These are phyloP conservation scores for Pseudotsuga menziesii DNA, from an alignment of 75 land plant species.

Conservation along the genomic window DNA sequence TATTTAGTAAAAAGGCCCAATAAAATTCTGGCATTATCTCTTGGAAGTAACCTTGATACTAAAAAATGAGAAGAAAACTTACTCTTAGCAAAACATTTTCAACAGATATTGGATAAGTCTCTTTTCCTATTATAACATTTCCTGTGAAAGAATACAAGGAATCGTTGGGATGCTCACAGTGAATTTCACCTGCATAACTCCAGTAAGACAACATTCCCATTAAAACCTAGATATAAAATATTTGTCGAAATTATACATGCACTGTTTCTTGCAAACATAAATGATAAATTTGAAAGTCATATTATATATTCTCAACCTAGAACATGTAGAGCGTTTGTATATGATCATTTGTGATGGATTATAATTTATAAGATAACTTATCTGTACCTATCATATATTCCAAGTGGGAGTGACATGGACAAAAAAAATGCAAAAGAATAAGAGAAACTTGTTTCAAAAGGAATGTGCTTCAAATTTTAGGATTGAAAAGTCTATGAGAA, in stretches of 20 bases:
- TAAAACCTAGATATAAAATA: constrained; percentile 26
- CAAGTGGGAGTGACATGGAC: too few species aligned
- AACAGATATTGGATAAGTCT: constrained; percentile 36
- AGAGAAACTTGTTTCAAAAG: too few species aligned
- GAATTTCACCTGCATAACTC: constrained; percentile 27
- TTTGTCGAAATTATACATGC: constrained; percentile 13
- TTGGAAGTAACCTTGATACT: not conserved
- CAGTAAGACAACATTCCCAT: constrained; percentile 23
- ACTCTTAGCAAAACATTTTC: constrained; percentile 46
- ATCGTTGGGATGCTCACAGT: constrained; percentile 55
- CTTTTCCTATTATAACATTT: constrained; percentile 34
- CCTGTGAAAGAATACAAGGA: constrained; percentile 52
- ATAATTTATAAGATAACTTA: not conserved
- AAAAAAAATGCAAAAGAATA: too few species aligned
- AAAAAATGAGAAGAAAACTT: not conserved
- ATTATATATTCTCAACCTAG: not conserved
- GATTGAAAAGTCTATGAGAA: too few species aligned
- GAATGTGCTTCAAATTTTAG: too few species aligned
- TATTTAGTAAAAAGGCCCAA: not conserved
- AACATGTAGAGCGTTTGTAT: not conserved
- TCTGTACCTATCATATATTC: not conserved
- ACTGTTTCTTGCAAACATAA: not conserved
- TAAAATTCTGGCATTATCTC: not conserved
- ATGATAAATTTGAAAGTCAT: not conserved
- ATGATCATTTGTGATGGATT: not conserved